Evolutionary conservation across 345 rosid species (phyloP), one percentile per base, ranked within the genome.

Genomic region (Camelina laxa): DNA sequence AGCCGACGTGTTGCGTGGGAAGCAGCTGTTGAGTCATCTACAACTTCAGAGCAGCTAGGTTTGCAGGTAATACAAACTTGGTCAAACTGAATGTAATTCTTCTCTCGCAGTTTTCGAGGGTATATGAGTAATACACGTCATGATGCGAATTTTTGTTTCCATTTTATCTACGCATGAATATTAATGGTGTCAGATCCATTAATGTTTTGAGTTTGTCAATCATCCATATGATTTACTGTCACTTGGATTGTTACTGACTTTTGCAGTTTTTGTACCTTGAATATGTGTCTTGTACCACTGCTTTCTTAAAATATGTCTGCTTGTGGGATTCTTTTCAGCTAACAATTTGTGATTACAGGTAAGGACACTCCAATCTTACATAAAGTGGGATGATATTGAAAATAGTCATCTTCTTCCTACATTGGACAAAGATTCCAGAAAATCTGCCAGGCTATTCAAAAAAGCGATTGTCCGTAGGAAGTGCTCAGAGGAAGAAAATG

Each of bases 1-100:
- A 90, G 85, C 86, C 89, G 84, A 78, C 83, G 72, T 75, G 78
- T 88, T 58, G 83, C 88, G 47, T 95, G 99, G 99, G 83, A 79
- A 80, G 97, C 97, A 77, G 96, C 91, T 16, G 99, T 95, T 71
- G 99, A 89, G 73, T 87, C 93, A 70, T 92, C 97, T 70, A 82
- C 78, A 14, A 87, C 83, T 77, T 77, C 78, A n/a, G 95, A 90
- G 77, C 99, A 88, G 80, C 93, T 95, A 33, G 97, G 97, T 62
- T 79, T 92, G 31, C 97, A 84, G 92, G 99, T 95, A 77, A 51
- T 30, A 33, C 51, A 49, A 53, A 60, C 7, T 56, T 55, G 38
- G 33, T 45, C 70, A 63, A 69, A 48, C 56, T 16, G 45, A 72
- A 22, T 31, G 17, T 78, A 48, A 48, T 51, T 72, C 16, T 51